Evolutionary conservation across 257 asterid genomes (phyloP).

Genomic region (Cordia subcordata): DNA sequence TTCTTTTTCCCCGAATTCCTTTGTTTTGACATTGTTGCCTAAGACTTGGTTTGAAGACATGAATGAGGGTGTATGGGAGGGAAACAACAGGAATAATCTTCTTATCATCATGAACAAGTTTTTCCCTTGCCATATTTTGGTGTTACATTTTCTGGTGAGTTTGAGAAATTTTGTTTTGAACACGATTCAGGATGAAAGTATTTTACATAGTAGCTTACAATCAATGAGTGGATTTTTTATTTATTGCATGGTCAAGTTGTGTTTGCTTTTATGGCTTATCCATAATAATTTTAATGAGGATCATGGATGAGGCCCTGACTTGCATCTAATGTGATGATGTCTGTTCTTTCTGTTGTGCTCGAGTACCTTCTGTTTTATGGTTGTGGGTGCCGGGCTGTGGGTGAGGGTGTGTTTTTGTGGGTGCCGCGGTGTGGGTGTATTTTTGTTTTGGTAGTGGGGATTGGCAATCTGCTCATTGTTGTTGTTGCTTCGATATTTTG

Average conservation of each 20-base stretch:
- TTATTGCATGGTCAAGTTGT: neutral
- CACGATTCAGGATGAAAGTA: neutral
- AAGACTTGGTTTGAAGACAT: slow-evolving; percentile 9
- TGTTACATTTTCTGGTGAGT: neutral
- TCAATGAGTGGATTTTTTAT: neutral
- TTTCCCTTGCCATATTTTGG: neutral
- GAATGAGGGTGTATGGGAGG: slow-evolving; percentile 13
- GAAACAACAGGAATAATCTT: neutral
- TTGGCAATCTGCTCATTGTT: no score
- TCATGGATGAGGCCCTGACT: no score
- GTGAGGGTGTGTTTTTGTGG: no score
- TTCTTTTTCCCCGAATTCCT: slow-evolving; percentile 11
- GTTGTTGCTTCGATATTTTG: no score
- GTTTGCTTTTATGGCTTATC: no score
- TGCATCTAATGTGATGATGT: no score
- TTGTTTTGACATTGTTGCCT: slow-evolving; percentile 4
- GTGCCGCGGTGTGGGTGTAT: no score
- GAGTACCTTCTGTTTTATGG: no score
- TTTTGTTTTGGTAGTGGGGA: no score
- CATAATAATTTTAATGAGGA: no score
- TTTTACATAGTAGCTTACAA: neutral
- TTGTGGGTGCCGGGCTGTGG: no score
- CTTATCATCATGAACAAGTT: neutral
- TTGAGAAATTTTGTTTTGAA: neutral
- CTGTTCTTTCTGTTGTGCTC: no score